phyloP scores from a whole-genome alignment of 148 eudicot genomes.

The Rhododendron vialii region DNA sequence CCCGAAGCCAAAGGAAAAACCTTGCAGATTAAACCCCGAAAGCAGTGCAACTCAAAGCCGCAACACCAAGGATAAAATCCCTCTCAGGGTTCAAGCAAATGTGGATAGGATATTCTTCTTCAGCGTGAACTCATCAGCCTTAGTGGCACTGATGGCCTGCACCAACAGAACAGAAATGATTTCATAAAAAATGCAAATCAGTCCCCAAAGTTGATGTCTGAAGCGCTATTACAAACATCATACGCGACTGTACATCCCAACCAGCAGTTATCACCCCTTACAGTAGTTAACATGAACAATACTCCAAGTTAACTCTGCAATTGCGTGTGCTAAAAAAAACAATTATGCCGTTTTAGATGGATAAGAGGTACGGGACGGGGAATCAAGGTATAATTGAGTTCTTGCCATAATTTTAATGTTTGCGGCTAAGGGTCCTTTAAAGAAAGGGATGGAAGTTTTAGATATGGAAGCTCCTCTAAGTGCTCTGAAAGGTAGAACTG shows the following conservation, averaged over 20 bases:
- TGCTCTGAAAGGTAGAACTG: too few species aligned
- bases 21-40: background rate
- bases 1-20: background rate
- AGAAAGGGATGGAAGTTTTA: too few species aligned
- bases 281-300: background rate
- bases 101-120: conserved; percentile 83
- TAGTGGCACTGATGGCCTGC: conserved; percentile 77
- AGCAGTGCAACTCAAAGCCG: background rate
- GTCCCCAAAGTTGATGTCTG: background rate
- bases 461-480: too few species aligned
- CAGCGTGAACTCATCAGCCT: conserved; percentile 88
- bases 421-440: too few species aligned
- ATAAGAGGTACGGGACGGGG: background rate
- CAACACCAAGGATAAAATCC: background rate
- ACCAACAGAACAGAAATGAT: conserved; percentile 14
- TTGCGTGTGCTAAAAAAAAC: background rate
- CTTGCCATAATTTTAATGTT: too few species aligned
- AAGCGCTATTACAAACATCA: background rate
- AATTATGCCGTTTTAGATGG: background rate
- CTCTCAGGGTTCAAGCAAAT: conserved; percentile 39
- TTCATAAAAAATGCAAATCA: background rate
- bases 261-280: background rate
- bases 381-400: too few species aligned
- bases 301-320: background rate
- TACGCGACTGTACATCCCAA: background rate